These are phyloP conservation scores for Dactylonectria estremocensis DNA, from an alignment of 2,329 filamentous ascomycete species.

Conservation along the genomic window DNA sequence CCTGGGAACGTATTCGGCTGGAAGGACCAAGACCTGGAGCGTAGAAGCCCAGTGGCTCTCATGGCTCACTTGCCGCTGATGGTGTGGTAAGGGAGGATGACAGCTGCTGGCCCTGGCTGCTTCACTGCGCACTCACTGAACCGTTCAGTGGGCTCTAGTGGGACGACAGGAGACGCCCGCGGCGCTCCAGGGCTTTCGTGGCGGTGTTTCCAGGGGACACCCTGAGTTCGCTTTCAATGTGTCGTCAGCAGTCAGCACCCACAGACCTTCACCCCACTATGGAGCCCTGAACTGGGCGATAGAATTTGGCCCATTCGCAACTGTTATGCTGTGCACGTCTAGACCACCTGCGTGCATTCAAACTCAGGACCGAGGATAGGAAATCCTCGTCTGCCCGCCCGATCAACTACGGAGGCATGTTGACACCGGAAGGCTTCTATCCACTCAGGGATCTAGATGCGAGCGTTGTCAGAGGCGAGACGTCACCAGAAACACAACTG, in stretches of 20 bases:
- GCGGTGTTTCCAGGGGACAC: slow-evolving; percentile 18
- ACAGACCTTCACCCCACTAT: slow-evolving; percentile 9
- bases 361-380: slow-evolving; percentile 6
- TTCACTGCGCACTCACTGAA: slow-evolving; percentile 1
- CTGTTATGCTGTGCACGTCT: slow-evolving; percentile 3
- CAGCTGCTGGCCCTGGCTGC: neutral
- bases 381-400: slow-evolving; percentile 12
- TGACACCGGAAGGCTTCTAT: neutral
- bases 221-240: slow-evolving; percentile 2
- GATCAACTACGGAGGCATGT: neutral
- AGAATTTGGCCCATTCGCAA: slow-evolving; percentile 21
- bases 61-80: slow-evolving; percentile 35
- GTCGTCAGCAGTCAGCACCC: slow-evolving; percentile 1
- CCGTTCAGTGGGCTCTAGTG: slow-evolving; percentile 19
- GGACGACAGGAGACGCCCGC: slow-evolving; percentile 4
- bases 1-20: neutral
- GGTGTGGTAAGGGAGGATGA: slow-evolving; percentile 45
- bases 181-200: slow-evolving; percentile 13
- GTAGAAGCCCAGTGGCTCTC: slow-evolving; percentile 20
- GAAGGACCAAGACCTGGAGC: neutral
- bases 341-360: slow-evolving; percentile 1
- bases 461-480: neutral
- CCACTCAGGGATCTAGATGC: neutral
- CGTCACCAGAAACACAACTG: neutral
- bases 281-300: slow-evolving; percentile 7